These are phyloP conservation scores for Rhodotorula paludigena DNA, from an alignment of 768 basidiomycete genomes.

Conservation along the genomic window DNA sequence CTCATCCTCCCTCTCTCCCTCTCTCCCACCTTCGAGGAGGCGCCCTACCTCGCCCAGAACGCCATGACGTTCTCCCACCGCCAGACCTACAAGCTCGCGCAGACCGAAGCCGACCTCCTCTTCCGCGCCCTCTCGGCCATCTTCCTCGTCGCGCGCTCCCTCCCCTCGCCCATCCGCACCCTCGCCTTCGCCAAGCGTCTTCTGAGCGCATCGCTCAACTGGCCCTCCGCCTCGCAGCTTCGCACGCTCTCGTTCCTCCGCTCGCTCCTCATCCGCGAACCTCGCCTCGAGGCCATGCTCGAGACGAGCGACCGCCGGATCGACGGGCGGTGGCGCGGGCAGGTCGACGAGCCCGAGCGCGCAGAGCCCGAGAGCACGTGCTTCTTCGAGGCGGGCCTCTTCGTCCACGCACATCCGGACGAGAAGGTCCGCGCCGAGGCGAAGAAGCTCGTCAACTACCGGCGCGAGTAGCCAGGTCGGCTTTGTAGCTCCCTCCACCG, in stretches of 20 bases:
- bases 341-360: conserved; percentile 72
- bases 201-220: conserved; percentile 69
- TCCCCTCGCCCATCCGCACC: conserved; percentile 62
- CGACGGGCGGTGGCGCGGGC: conserved; percentile 77
- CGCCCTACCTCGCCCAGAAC: conserved; percentile 47
- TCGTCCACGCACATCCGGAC: conserved; percentile 59
- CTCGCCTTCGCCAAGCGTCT: conserved; percentile 95
- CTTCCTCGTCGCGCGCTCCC: conserved; percentile 66
- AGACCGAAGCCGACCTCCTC: conserved; percentile 56
- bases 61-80: conserved; percentile 33
- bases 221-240: conserved; percentile 64
- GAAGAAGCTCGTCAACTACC: conserved; percentile 43
- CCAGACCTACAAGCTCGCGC: conserved; percentile 35
- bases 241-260: conserved; percentile 70
- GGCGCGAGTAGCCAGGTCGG: conserved; percentile 7
- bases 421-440: conserved; percentile 65
- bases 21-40: conserved; percentile 60
- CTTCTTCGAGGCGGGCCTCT: conserved; percentile 71
- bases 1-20: conserved; percentile 71
- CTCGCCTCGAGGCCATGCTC: conserved; percentile 74
- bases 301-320: conserved; percentile 77
- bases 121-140: conserved; percentile 78
- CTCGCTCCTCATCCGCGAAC: conserved; percentile 67
- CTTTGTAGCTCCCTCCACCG: too few relatives aligned
- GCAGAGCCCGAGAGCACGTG: conserved; percentile 68